These are phyloP conservation scores for Pythium vanterpoolii DNA, from an alignment of 352 stramenopile genomes.

Conservation along the genomic window DNA sequence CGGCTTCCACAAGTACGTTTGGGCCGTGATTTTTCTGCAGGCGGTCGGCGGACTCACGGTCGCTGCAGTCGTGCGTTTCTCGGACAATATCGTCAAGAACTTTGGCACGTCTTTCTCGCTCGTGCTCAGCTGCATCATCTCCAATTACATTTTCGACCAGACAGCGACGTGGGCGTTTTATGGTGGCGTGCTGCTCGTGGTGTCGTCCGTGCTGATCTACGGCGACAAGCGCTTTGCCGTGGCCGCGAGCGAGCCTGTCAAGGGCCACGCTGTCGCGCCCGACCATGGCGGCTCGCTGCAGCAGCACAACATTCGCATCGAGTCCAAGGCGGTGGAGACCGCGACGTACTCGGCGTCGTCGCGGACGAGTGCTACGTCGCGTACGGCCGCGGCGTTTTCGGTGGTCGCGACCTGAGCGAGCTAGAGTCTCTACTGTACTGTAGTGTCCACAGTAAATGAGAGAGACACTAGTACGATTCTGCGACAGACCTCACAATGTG, in stretches of 20 bases:
- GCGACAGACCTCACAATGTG: too few species aligned
- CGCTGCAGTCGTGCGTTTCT: conserved; percentile 83
- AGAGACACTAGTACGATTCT: too few species aligned
- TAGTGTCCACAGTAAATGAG: too few species aligned
- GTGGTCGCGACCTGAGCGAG: conserved; percentile 28
- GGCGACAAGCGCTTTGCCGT: conserved; percentile 71
- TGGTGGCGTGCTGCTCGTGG: conserved; percentile 68
- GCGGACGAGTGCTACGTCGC: conserved; percentile 40
- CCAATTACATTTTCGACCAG: conserved; percentile 87
- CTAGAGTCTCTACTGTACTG: too few species aligned
- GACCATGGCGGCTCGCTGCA: conserved; percentile 15
- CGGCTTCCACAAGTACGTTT: conserved; percentile 73
- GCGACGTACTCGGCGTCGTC: conserved; percentile 22
- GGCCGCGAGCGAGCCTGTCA: conserved; percentile 26
- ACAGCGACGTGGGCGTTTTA: conserved; percentile 72
- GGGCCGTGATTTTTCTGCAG: conserved; percentile 78
- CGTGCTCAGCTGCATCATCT: conserved; percentile 87
- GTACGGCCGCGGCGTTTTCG: conserved; percentile 39
- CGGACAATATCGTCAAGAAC: conserved; percentile 90
- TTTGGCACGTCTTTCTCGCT: conserved; percentile 88
- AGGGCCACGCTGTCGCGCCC: conserved; percentile 24
- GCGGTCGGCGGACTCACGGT: conserved; percentile 82
- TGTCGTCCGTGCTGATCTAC: conserved; percentile 84
- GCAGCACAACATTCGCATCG: conserved; percentile 58
- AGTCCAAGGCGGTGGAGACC: conserved; percentile 32